phyloP scores from a whole-genome alignment of 106 monocot genomes.

The Platanthera zijinensis region DNA sequence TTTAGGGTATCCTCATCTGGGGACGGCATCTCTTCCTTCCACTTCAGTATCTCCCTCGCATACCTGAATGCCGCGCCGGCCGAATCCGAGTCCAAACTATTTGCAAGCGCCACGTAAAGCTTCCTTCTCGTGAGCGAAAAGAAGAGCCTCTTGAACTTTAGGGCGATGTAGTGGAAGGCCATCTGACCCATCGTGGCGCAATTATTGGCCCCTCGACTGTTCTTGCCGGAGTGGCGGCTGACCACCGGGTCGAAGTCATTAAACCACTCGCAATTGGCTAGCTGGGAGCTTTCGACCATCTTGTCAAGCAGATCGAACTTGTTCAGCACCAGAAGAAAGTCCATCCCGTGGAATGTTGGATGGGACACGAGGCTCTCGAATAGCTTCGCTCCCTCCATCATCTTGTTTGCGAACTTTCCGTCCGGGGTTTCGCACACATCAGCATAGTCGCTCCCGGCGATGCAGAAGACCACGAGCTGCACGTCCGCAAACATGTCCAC shows the following conservation, averaged over 20 bases:
- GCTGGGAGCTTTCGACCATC: slow-evolving; percentile 47
- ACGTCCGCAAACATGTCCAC: slow-evolving; percentile 93
- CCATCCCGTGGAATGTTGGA: slow-evolving; percentile 49
- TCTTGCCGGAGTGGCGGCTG: slow-evolving; percentile 21
- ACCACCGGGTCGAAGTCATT: slow-evolving; percentile 65
- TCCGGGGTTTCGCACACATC: slow-evolving; percentile 44
- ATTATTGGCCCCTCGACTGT: slow-evolving; percentile 7
- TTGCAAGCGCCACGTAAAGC: slow-evolving; percentile 48
- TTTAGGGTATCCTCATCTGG: background rate
- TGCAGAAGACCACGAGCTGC: slow-evolving; percentile 66
- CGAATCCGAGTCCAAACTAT: slow-evolving; percentile 48
- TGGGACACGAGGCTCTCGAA: slow-evolving; percentile 66
- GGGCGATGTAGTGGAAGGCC: slow-evolving; percentile 65
- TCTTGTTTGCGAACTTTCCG: slow-evolving; percentile 51
- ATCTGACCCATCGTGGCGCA: slow-evolving; percentile 40
- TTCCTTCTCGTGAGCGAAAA: slow-evolving; percentile 45
- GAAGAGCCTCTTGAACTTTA: slow-evolving; percentile 75
- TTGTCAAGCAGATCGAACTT: slow-evolving; percentile 79
- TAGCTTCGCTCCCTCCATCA: slow-evolving; percentile 66
- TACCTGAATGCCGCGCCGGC: slow-evolving; percentile 53
- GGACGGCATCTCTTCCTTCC: slow-evolving; percentile 63
- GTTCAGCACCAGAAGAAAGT: slow-evolving; percentile 77
- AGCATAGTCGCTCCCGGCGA: slow-evolving; percentile 63
- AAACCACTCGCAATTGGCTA: slow-evolving; percentile 78
- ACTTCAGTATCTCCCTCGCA: slow-evolving; percentile 70